These are phyloP conservation scores for Nymphaea thermarum DNA, from an alignment of 164 flowering plant genomes.

Conservation along the genomic window DNA sequence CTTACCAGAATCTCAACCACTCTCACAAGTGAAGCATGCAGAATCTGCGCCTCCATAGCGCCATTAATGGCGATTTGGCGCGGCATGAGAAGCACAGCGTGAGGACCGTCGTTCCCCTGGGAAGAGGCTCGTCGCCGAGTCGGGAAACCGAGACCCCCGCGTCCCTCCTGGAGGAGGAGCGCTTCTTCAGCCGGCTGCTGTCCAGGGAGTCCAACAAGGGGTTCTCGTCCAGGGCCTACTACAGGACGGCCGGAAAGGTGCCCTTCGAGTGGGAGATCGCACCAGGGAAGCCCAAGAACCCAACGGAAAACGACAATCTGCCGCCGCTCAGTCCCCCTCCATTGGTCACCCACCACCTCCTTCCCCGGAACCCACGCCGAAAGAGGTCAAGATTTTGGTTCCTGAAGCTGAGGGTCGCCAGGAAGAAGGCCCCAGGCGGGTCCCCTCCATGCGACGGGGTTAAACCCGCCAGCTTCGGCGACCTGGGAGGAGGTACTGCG, in stretches of 20 bases:
- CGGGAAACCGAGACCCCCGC: background rate
- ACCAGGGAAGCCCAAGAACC: conserved; percentile 8
- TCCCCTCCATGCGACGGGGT: background rate
- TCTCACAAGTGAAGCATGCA: background rate
- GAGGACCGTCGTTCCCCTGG: background rate
- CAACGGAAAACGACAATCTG: background rate
- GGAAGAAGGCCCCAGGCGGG: background rate
- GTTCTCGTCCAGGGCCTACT: conserved; percentile 6
- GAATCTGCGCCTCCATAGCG: background rate
- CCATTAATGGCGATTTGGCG: background rate
- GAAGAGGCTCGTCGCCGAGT: background rate
- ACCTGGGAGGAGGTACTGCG: background rate
- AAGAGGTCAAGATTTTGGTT: background rate
- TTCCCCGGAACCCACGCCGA: background rate
- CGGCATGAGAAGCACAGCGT: background rate
- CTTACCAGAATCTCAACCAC: background rate
- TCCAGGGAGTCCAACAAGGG: conserved; percentile 5
- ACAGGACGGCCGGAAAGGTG: background rate
- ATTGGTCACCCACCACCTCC: background rate
- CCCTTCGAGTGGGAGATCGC: conserved; percentile 10
- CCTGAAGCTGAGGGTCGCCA: background rate
- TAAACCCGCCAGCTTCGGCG: background rate
- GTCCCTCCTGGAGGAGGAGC: conserved; percentile 6
- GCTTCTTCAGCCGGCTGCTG: conserved; percentile 6
- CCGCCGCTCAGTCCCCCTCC: conserved; percentile 10